Evolutionary conservation across 495 filamentous ascomycete species (phyloP), one percentile per base, ranked within the genome.

Genomic region (Apodospora peruviana): DNA sequence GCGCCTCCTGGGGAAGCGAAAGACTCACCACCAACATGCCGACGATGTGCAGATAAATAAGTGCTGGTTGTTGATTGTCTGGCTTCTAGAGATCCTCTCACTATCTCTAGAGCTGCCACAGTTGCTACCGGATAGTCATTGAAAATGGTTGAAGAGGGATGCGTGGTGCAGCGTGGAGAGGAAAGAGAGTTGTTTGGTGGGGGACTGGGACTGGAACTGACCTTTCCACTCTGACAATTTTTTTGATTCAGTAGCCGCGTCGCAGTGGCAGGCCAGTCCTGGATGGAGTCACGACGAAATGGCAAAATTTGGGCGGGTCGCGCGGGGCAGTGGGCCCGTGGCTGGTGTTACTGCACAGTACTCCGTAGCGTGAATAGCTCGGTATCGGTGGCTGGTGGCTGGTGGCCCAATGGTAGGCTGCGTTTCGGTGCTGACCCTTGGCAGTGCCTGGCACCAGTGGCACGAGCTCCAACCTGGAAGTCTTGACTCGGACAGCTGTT

Each of bases 61-160:
- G 20, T 23, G 39, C 34, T 38, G 40, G 27, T 34, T 37, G 44
- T 51, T 45, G 9, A 56, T 55, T 47, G 32, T 43, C 42, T 59
- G 45, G 75, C 79, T 80, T 77, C 81, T 81, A 82, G 77, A 83
- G 79, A 82, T 76, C 69, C 75, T 79, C 73, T 74, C 77, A 77
- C 72, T 73, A 80, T 81, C 84, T 84, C 84, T 80, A 84, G 82
- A 86, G 77, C 78, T 72, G 61, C 70, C 69, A 74, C 70, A 63
- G 57, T 66, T 77, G 74, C 86, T 85, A 88, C 82, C 83, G 81
- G 48, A 53, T 61, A 59, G 71, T 73, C 76, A 80, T 80, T 74
- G 66, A 72, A 45, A 23, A n/a, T 21, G 16, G 14, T 47, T 21
- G 39, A 46, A 37, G 45, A 14, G 24, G 22, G 14, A 37, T 47